Conservation (phyloP, 176 grass and related monocot species). For the Coix lacrymajobi region DNA sequence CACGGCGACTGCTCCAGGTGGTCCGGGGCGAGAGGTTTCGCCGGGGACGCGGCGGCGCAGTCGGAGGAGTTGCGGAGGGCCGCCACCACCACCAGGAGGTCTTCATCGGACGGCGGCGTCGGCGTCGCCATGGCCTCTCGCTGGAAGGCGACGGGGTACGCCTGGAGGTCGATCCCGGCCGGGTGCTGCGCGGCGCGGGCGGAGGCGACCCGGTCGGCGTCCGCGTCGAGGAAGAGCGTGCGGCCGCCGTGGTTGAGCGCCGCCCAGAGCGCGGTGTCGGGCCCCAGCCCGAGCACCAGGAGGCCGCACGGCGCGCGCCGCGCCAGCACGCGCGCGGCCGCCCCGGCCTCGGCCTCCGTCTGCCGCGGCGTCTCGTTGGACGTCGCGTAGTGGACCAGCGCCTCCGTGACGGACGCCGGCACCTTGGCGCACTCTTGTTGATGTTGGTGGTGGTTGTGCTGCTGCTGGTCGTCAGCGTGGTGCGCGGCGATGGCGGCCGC, state of each 20-base stretch:
- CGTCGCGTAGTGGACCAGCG: conserved; percentile 57
- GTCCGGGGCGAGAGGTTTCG: conserved; percentile 4
- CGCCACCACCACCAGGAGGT: conserved; percentile 24
- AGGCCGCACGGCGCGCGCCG: conserved; percentile 59
- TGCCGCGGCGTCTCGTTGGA: conserved; percentile 29
- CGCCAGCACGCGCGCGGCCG: conserved; percentile 35
- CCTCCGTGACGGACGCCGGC: conserved; percentile 19
- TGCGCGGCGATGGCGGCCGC: not conserved
- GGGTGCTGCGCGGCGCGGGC: conserved; percentile 13
- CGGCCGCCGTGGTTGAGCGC: conserved; percentile 74
- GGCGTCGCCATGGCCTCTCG: not conserved
- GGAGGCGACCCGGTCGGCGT: conserved; percentile 27
- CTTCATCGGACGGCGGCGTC: not conserved
- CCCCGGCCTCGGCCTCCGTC: conserved; percentile 37
- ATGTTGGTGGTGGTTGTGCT: not conserved
- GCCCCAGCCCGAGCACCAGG: conserved; percentile 62
- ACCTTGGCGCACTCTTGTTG: conserved; percentile 14
- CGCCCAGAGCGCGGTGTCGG: conserved; percentile 55
- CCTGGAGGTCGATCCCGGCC: conserved; percentile 25
- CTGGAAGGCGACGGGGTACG: conserved; percentile 27
- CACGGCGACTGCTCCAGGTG: conserved; percentile 34
- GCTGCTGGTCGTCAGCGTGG: not conserved
- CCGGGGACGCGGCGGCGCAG: not conserved
- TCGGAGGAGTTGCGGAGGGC: conserved; percentile 18
- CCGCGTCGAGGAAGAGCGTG: conserved; percentile 66